Base-by-base conservation (phyloP, 2,329 filamentous ascomycete species). In the Fusarium pseudocircinatum region DNA sequence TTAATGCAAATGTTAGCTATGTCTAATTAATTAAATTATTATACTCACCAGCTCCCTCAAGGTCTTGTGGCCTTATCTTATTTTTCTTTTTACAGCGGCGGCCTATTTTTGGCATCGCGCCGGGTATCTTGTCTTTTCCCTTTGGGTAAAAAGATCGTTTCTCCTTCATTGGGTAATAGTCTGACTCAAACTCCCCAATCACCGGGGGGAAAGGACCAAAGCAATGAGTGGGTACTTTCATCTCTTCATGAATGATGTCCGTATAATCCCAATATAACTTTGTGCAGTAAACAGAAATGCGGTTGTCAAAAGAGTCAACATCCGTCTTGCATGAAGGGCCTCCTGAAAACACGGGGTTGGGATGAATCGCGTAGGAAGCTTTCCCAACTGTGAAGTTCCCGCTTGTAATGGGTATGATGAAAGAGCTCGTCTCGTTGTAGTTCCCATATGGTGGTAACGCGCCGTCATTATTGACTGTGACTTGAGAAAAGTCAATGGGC, bases 121-220 rank as follows among this genome's bases (percentile, higher is more conserved):
- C 0, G 40, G 8, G 26, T 4, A 28, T 28, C 26, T 28, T 28
- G 26, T 28, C 7, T 4, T 28, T 28, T 28, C 26, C 26, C 26
- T 28, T 28, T 28, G 26, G 26, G 26, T 28, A 28, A 28, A 7
- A 28, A 7, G 4, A 28, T 28, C 5, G 26, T 28, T 28, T 28
- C 4, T 28, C 26, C 7, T 28, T 28, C 7, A 28, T 7, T 28
- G 26, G 26, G 40, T 43, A 13, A 20, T 44, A 44, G 24, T 20
- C 7, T 4, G 4, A 0, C n/a, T 44, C 12, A 0, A 0, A 0
- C 0, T 18, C 42, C 3, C 1, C 11, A 28, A 28, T 28, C 7
- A 5, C 4, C 0, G 24, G 24, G 16, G 43, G 24, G 0, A 4
- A 20, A 10, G 12, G 12, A 8, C 18, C 24, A 28, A 46, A 28